These are phyloP conservation scores for Xylaria sp. DNA, from an alignment of 2,329 filamentous ascomycete genomes.

Conservation along the genomic window DNA sequence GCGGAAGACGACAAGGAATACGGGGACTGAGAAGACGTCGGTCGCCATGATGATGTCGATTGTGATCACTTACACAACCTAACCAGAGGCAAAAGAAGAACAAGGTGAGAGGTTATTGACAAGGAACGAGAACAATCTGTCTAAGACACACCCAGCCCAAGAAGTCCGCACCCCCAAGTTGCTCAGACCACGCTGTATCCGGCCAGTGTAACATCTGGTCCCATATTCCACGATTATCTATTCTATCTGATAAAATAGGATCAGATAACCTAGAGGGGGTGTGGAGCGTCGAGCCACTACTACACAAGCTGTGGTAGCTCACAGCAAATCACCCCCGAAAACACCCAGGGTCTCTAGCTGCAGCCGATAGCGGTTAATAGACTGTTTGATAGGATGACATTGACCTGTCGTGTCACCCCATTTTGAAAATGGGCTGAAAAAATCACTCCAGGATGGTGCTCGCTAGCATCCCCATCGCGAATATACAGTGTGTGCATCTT, in stretches of 20 bases:
- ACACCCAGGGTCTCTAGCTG: background rate
- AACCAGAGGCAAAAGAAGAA: background rate
- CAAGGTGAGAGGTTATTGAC: background rate
- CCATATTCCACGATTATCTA: constrained; percentile 25
- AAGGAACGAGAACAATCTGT: background rate
- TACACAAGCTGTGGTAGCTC: no score
- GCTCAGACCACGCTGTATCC: background rate
- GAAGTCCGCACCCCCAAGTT: background rate
- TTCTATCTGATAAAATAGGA: constrained; percentile 29
- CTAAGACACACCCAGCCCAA: background rate
- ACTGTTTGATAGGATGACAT: background rate
- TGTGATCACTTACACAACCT: background rate
- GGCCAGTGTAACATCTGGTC: background rate
- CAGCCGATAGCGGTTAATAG: constrained; percentile 18
- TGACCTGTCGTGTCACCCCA: background rate
- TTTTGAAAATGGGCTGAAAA: background rate
- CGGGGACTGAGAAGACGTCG: constrained; percentile 41
- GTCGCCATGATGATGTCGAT: constrained; percentile 32
- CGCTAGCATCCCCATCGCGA: background rate
- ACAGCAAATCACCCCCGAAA: no score
- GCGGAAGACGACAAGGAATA: constrained; percentile 91
- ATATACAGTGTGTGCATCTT: background rate
- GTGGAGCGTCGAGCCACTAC: constrained; percentile 8
- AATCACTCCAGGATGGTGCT: background rate
- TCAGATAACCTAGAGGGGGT: constrained; percentile 19